Evolutionary conservation across 2,329 filamentous ascomycete species (phyloP).

Genomic region (Calonectria ilicicola): DNA sequence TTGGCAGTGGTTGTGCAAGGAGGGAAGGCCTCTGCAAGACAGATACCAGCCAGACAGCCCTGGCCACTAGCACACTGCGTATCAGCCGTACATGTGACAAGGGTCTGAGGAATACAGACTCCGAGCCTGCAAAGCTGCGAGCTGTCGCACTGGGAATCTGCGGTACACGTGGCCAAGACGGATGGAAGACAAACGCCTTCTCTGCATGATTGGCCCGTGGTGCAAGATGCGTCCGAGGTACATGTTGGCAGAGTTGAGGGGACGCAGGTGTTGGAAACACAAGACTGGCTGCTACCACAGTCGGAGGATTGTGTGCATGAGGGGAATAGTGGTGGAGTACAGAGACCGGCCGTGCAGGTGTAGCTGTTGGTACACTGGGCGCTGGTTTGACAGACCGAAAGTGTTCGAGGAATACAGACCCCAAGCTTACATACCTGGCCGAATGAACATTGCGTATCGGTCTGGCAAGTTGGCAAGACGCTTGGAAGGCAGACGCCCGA

Average conservation of each 20-base stretch:
- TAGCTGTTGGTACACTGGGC: background rate
- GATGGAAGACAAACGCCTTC: constrained; percentile 7
- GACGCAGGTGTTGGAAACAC: constrained; percentile 6
- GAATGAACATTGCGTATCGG: constrained; percentile 4
- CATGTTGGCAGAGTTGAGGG: background rate
- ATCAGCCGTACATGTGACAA: background rate
- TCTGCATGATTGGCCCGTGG: background rate
- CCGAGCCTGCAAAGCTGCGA: constrained; percentile 2
- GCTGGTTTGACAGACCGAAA: background rate
- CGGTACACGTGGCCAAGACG: background rate
- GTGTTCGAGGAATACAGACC: constrained; percentile 2
- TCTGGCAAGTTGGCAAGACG: background rate
- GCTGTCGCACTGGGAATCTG: background rate
- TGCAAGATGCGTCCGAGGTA: background rate
- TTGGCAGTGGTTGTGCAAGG: background rate
- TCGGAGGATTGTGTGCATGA: background rate
- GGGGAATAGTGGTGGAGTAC: background rate
- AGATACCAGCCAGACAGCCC: constrained; percentile 7
- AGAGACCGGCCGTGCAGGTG: background rate
- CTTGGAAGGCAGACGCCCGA: constrained; percentile 6
- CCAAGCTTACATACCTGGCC: constrained; percentile 8
- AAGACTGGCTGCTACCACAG: background rate
- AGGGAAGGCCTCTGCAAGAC: background rate
- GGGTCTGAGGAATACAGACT: constrained; percentile 6
- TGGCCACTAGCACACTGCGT: background rate